Percentiles rank a stretch among this genome's conserved stretches.
Conservation (phyloP, 2,329 filamentous ascomycete genomes). For the Xylariaceae sp. region DNA sequence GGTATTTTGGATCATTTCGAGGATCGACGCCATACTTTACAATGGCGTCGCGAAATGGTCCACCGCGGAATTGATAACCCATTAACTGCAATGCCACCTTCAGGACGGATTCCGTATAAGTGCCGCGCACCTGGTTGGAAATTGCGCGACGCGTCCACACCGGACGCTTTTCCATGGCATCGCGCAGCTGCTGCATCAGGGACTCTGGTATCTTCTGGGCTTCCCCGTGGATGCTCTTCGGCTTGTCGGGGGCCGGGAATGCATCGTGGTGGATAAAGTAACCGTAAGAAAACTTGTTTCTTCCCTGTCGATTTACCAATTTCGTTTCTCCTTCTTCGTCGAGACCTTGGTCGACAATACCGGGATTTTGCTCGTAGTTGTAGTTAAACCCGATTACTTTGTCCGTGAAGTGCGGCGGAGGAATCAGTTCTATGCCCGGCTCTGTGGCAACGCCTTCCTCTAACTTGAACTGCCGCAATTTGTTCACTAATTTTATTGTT, state of each 20-base stretch:
- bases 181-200: slow-evolving; percentile 58
- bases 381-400: slow-evolving; percentile 70
- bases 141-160: slow-evolving; percentile 83
- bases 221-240: slow-evolving; percentile 48
- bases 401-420: slow-evolving; percentile 72
- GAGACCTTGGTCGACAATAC: slow-evolving; percentile 57
- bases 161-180: slow-evolving; percentile 66
- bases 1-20: slow-evolving; percentile 66
- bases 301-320: slow-evolving; percentile 54
- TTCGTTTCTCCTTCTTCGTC: slow-evolving; percentile 48
- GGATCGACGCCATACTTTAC: slow-evolving; percentile 85
- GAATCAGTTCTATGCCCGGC: slow-evolving; percentile 64
- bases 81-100: slow-evolving; percentile 76
- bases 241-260: slow-evolving; percentile 57
- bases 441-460: slow-evolving; percentile 55
- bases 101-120: slow-evolving; percentile 52
- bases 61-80: slow-evolving; percentile 87
- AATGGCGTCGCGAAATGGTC: slow-evolving; percentile 85
- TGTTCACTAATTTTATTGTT: slow-evolving; percentile 38
- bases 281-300: slow-evolving; percentile 49
- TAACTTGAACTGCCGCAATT: slow-evolving; percentile 59
- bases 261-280: slow-evolving; percentile 57
- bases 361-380: slow-evolving; percentile 81
- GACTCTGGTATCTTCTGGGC: slow-evolving; percentile 57
- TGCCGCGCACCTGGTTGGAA: slow-evolving; percentile 61